Evolutionary conservation across 805 yeast genomes (phyloP).

Genomic region (Zygoascus tannicola): DNA sequence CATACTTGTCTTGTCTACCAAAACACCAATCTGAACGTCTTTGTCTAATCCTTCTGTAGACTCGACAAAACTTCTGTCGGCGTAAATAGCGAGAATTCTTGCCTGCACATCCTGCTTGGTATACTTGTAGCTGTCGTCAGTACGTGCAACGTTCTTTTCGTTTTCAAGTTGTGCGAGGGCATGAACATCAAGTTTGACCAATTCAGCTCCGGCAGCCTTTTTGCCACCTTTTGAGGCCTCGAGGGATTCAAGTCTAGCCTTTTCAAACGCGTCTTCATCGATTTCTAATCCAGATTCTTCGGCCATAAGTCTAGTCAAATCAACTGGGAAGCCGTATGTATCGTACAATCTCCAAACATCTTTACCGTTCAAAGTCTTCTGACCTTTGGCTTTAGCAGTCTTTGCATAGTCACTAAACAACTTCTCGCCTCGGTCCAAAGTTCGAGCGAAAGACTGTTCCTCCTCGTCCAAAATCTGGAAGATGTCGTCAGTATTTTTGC

Average conservation of each 20-base stretch:
- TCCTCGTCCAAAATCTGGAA: conserved; percentile 93
- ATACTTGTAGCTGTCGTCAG: conserved; percentile 77
- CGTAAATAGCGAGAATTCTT: conserved; percentile 57
- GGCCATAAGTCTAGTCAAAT: conserved; percentile 95
- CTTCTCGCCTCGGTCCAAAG: conserved; percentile 96
- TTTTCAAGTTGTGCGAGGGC: conserved; percentile 59
- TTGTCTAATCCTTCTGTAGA: conserved; percentile 28
- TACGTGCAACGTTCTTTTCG: conserved; percentile 55
- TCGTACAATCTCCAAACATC: conserved; percentile 99
- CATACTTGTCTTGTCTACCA: conserved; percentile 85
- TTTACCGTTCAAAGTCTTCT: conserved; percentile 74
- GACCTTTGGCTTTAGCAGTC: conserved; percentile 64
- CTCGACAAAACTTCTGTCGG: conserved; percentile 53
- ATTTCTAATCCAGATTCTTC: conserved; percentile 92
- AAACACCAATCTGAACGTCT: conserved; percentile 60
- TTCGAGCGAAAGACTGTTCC: conserved; percentile 88
- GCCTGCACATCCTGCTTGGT: conserved; percentile 59
- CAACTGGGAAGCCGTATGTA: conserved; percentile 98
- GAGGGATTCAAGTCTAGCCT: conserved; percentile 77
- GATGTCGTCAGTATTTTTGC: conserved; percentile 58
- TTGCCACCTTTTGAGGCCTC: conserved; percentile 94
- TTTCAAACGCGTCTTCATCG: conserved; percentile 87
- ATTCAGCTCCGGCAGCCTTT: conserved; percentile 42
- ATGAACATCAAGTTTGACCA: conserved; percentile 85
- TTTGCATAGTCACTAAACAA: conserved; percentile 88